These are phyloP conservation scores for Hypoxylon perforatum DNA, from an alignment of 495 filamentous ascomycete genomes.

Conservation along the genomic window DNA sequence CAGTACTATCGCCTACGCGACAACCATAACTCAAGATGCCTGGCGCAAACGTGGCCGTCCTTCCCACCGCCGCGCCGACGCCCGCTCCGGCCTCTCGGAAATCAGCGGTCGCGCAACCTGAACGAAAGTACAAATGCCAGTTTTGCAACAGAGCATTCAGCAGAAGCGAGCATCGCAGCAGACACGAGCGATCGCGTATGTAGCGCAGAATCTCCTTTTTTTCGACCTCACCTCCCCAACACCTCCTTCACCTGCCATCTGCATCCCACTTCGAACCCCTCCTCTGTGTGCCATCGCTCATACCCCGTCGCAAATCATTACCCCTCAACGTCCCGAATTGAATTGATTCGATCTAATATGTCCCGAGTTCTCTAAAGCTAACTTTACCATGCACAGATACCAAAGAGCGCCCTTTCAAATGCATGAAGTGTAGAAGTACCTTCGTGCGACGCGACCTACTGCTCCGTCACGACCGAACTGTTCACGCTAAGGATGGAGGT, in stretches of 20 bases:
- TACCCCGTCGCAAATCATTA: slow-evolving; percentile 29
- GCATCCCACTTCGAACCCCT: slow-evolving; percentile 23
- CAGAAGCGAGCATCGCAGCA: slow-evolving; percentile 94
- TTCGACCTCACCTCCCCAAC: slow-evolving; percentile 18
- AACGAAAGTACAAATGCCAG: slow-evolving; percentile 99
- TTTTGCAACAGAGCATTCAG: slow-evolving; percentile 98
- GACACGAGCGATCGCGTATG: slow-evolving; percentile 98
- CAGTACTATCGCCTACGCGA: slow-evolving; percentile 51
- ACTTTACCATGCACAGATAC: slow-evolving; percentile 72
- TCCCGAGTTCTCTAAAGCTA: slow-evolving; percentile 29
- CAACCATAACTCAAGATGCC: slow-evolving; percentile 65
- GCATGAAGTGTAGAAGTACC: slow-evolving; percentile 96
- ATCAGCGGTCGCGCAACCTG: slow-evolving; percentile 70
- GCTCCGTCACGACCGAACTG: slow-evolving; percentile 96
- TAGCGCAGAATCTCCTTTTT: slow-evolving; percentile 47
- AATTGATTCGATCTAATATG: slow-evolving; percentile 8
- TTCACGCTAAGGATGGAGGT: slow-evolving; percentile 98
- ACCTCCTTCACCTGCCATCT: slow-evolving; percentile 14
- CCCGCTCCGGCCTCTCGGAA: slow-evolving; percentile 71
- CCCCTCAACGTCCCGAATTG: slow-evolving; percentile 35
- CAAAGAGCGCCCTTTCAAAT: slow-evolving; percentile 99
- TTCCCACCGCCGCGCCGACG: slow-evolving; percentile 64
- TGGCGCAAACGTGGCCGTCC: slow-evolving; percentile 71
- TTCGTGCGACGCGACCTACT: slow-evolving; percentile 97
- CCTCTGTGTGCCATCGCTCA: slow-evolving; percentile 20